Evolutionary conservation across 768 basidiomycete genomes (phyloP), one percentile per base, ranked within the genome.

Genomic region (Antrodiella citrinella): DNA sequence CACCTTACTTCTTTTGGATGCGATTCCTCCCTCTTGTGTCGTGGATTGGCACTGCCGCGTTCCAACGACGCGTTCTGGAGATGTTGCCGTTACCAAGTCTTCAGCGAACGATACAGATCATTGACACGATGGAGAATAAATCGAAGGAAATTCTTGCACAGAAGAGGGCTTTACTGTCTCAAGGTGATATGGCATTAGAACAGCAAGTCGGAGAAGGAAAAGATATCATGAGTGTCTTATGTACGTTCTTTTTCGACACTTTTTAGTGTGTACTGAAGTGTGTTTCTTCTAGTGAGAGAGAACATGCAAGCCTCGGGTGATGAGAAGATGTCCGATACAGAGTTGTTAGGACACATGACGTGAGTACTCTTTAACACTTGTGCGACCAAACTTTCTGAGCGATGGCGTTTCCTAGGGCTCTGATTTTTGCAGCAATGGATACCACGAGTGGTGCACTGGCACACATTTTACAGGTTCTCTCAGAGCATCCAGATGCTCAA

Each of bases 191-290:
- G 26, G 66, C 59, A 2, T 58, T 69, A 2, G 48, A 52, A 11
- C 55, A 52, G 15, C 65, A 68, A 48, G 62, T 68, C 39, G 67
- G 66, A 11, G 63, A 64, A 51, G 71, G 69, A 13, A 72, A 71
- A 42, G 75, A 76, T 54, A 67, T 78, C n/a, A 63, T 76, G 52
- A 75, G 71, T 49, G 65, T 75, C 39, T 55, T 77, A 21, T 60
- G 75, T 78, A 52, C 42, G 72, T 21, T 3, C 23, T 18, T 26
- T 12, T 41, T 35, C 13, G 7, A 21, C n/a, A 9, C 15, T 46
- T 39, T 23, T n/a, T 10, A 18, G 20, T 26, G 1, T 13, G 12
- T 22, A 26, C 39, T 5, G 9, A 20, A 35, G 30, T 15, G 15
- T 4, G 7, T 2, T 12, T 26, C 19, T 2, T n/a, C 4, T 21